Conservation (phyloP, 192 early-diverging fungal species). For the Pilobolus umbonatus region DNA sequence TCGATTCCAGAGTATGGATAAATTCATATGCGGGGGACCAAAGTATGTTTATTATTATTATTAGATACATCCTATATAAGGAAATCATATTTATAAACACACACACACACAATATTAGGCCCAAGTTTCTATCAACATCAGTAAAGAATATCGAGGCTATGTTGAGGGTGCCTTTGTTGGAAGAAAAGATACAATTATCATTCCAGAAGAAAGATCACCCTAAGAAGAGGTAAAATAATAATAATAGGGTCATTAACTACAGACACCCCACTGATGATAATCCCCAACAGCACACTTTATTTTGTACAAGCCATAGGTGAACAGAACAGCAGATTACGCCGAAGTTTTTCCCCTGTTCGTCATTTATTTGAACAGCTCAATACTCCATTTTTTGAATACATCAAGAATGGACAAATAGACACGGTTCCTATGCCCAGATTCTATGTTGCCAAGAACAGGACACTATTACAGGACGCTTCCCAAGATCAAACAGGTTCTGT, state of each 20-base stretch:
- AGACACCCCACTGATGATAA: not conserved
- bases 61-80: not conserved
- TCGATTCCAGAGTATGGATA: not conserved
- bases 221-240: not conserved
- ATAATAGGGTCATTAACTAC: not conserved
- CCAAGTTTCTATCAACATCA: not conserved
- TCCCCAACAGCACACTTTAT: constrained; percentile 6
- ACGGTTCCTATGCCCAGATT: constrained; percentile 21
- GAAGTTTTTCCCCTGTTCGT: constrained; percentile 6
- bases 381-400: constrained; percentile 10
- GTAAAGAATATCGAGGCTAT: not conserved
- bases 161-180: too few relatives aligned
- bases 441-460: constrained; percentile 33
- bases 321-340: not conserved
- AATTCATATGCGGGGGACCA: constrained; percentile 4
- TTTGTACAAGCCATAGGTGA: constrained; percentile 14
- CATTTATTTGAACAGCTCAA: constrained; percentile 11
- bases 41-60: not conserved
- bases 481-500: constrained; percentile 8
- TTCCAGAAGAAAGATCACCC: constrained; percentile 1
- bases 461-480: constrained; percentile 20
- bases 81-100: not conserved
- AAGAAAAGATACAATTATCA: too few relatives aligned
- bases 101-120: not conserved
- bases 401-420: not conserved